phyloP scores from a whole-genome alignment of 768 basidiomycete genomes.

The Boletus rufocinnamomeus region DNA sequence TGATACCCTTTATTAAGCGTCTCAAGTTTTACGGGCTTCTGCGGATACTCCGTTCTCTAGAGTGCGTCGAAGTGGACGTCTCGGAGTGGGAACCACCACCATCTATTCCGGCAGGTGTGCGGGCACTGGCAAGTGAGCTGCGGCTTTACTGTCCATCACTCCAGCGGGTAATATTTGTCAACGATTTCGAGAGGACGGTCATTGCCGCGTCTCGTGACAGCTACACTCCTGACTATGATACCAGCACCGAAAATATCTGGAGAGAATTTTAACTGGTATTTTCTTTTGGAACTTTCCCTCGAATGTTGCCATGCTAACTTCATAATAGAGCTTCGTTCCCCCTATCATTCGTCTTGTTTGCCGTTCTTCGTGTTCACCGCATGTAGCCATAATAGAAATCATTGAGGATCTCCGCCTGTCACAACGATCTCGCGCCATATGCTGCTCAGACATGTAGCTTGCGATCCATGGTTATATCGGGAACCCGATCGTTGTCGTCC shows the following conservation, averaged over 20 bases:
- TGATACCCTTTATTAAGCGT: slow-evolving; percentile 43
- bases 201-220: slow-evolving; percentile 38
- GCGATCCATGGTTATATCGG: background rate
- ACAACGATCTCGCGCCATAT: background rate
- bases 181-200: slow-evolving; percentile 60
- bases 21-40: slow-evolving; percentile 62
- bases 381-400: slow-evolving; percentile 19
- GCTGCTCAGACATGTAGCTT: background rate
- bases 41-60: slow-evolving; percentile 51
- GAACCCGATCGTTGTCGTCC: slow-evolving; percentile 10
- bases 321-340: slow-evolving; percentile 5
- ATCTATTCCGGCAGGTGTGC: slow-evolving; percentile 50
- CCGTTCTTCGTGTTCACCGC: slow-evolving; percentile 18
- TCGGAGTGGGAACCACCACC: slow-evolving; percentile 67
- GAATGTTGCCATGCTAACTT: background rate
- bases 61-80: slow-evolving; percentile 63
- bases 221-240: slow-evolving; percentile 31
- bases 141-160: slow-evolving; percentile 59
- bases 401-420: slow-evolving; percentile 13
- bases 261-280: slow-evolving; percentile 33
- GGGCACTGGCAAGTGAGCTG: slow-evolving; percentile 61
- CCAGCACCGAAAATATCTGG: slow-evolving; percentile 31
- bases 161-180: slow-evolving; percentile 57
- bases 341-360: slow-evolving; percentile 9
- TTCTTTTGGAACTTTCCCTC: slow-evolving; percentile 6